Evolutionary conservation across 441 rosid genomes (phyloP).

Genomic region (Cnidoscolus chayamansa): DNA sequence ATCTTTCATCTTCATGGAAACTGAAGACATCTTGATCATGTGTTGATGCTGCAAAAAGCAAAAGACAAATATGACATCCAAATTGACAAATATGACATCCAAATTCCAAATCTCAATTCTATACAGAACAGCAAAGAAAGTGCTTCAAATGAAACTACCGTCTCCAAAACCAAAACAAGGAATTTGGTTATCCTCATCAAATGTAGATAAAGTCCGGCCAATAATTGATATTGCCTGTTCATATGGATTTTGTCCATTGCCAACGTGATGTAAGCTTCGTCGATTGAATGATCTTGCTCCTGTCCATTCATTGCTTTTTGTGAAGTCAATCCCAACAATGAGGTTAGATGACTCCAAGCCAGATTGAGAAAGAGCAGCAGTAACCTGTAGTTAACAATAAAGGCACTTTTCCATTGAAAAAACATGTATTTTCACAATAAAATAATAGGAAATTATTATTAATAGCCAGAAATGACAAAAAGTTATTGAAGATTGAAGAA

Average conservation of each 20-base stretch:
- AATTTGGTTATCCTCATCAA: slow-evolving; percentile 77
- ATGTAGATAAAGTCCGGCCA: slow-evolving; percentile 66
- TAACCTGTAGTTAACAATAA: slow-evolving; percentile 48
- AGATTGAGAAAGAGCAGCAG: slow-evolving; percentile 68
- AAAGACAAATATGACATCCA: slow-evolving; percentile 19
- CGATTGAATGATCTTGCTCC: slow-evolving; percentile 70
- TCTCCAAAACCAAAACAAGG: slow-evolving; percentile 86
- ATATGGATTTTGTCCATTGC: slow-evolving; percentile 61
- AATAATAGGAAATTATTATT: neutral
- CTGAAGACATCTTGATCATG: slow-evolving; percentile 85
- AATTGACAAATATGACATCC: slow-evolving; percentile 20
- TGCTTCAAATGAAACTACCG: slow-evolving; percentile 37
- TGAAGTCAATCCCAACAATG: slow-evolving; percentile 88
- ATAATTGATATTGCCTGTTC: slow-evolving; percentile 83
- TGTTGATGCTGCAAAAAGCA: slow-evolving; percentile 57
- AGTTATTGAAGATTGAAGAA: neutral
- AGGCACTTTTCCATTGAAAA: neutral
- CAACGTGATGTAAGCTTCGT: slow-evolving; percentile 59
- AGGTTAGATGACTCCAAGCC: slow-evolving; percentile 92
- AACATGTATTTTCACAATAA: neutral
- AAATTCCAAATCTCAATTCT: slow-evolving; percentile 8
- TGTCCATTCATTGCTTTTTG: slow-evolving; percentile 96
- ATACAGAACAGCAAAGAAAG: slow-evolving; percentile 4
- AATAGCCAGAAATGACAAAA: neutral
- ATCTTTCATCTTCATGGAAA: slow-evolving; percentile 55